Evolutionary conservation across 75 land plant species (phyloP).

Genomic region (Selaginella moellendorffii): DNA sequence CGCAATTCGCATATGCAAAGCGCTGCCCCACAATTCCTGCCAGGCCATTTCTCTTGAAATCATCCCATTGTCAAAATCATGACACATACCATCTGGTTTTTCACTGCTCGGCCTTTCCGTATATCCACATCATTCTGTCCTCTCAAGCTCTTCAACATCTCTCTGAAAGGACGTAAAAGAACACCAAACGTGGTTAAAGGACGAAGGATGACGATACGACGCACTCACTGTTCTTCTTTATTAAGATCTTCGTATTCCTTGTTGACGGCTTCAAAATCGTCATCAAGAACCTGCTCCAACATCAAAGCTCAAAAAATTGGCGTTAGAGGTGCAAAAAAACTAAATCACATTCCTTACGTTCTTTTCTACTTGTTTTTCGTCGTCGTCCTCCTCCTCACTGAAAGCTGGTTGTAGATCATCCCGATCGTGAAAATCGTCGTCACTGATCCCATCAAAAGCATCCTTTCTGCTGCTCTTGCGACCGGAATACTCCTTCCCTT

Average conservation of each 20-base stretch:
- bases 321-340: too few relatives aligned
- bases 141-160: constrained; percentile 40
- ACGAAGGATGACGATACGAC: neutral
- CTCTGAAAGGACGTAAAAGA: constrained; percentile 21
- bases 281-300: constrained; percentile 16
- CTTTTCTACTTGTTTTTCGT: neutral
- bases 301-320: too few relatives aligned
- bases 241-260: constrained; percentile 52
- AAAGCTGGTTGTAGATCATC: neutral
- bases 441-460: constrained; percentile 7
- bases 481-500: constrained; percentile 13
- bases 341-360: too few relatives aligned
- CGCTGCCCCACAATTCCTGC: constrained; percentile 7
- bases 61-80: constrained; percentile 1
- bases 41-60: neutral
- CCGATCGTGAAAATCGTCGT: too few relatives aligned
- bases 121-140: constrained; percentile 56
- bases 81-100: constrained; percentile 53
- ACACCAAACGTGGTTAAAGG: neutral
- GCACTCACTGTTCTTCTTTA: constrained; percentile 50
- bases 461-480: constrained; percentile 16
- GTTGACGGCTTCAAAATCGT: constrained; percentile 50
- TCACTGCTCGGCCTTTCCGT: constrained; percentile 67
- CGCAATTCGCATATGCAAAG: neutral
- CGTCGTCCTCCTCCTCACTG: neutral